These are phyloP conservation scores for Cicer chorassanicum DNA, from an alignment of 306 rosid genomes.

Conservation along the genomic window DNA sequence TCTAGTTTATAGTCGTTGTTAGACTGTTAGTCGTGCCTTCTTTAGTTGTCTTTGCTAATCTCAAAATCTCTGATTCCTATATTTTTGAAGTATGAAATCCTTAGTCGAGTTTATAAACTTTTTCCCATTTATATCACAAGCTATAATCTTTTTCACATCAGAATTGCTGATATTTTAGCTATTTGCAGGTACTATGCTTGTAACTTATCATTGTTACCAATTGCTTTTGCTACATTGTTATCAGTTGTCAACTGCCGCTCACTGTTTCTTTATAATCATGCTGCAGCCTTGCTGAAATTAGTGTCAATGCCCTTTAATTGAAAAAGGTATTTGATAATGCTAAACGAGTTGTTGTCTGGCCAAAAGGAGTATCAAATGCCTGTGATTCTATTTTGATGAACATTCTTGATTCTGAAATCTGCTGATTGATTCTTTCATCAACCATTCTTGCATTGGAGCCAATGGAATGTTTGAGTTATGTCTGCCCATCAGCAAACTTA, in stretches of 20 bases:
- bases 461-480: neutral
- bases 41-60: constrained; percentile 1
- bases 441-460: neutral
- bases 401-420: neutral
- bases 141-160: neutral
- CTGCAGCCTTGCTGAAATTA: constrained; percentile 42
- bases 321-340: neutral
- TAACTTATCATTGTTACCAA: neutral
- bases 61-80: neutral
- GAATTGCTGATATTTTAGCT: neutral
- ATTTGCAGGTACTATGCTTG: constrained; percentile 12
- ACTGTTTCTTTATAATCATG: constrained; percentile 23
- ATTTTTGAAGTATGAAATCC: neutral
- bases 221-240: constrained; percentile 16
- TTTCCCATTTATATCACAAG: neutral
- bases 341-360: neutral
- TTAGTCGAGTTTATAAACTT: neutral
- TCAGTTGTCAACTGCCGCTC: constrained; percentile 4
- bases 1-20: neutral
- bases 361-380: neutral
- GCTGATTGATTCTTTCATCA: neutral
- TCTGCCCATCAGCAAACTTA: no score
- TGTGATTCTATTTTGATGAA: neutral
- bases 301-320: constrained; percentile 21
- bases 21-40: neutral